Evolutionary conservation across 2,329 filamentous ascomycete species (phyloP).

Genomic region (Gaeumannomyces tritici): DNA sequence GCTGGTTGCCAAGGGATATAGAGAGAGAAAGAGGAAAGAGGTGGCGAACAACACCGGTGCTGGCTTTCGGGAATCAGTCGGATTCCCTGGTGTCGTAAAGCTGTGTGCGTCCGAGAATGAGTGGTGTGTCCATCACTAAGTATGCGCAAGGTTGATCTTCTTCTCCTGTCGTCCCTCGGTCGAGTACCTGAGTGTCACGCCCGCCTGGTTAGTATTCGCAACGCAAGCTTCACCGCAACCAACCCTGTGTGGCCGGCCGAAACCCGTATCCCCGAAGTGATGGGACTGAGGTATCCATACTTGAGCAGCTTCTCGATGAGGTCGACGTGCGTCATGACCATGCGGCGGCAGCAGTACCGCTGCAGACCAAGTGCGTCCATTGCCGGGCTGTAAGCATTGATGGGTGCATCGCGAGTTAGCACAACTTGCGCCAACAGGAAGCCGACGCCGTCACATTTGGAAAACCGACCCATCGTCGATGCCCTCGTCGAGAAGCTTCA

Average conservation of each 20-base stretch:
- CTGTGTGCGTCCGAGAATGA: neutral
- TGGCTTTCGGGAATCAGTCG: neutral
- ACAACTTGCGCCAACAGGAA: neutral
- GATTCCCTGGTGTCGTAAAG: neutral
- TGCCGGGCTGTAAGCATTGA: slow-evolving; percentile 58
- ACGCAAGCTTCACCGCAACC: neutral
- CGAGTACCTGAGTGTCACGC: slow-evolving; percentile 38
- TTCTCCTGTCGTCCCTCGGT: slow-evolving; percentile 54
- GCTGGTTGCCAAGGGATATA: neutral
- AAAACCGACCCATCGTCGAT: slow-evolving; percentile 61
- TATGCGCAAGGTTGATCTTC: slow-evolving; percentile 32
- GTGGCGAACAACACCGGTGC: neutral
- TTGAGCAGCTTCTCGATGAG: slow-evolving; percentile 96
- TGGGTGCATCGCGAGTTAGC: slow-evolving; percentile 16
- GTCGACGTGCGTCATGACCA: slow-evolving; percentile 99
- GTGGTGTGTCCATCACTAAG: neutral
- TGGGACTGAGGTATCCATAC: slow-evolving; percentile 42
- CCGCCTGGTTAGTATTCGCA: neutral
- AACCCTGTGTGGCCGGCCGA: neutral
- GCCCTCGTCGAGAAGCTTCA: slow-evolving; percentile 75
- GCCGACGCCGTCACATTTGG: neutral
- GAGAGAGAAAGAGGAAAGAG: neutral
- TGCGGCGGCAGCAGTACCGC: slow-evolving; percentile 96
- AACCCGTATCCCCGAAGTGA: too few species aligned
- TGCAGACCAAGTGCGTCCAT: slow-evolving; percentile 92